These are phyloP conservation scores for Pelargonium fulgidum DNA, from an alignment of 441 rosid species.

Conservation along the genomic window DNA sequence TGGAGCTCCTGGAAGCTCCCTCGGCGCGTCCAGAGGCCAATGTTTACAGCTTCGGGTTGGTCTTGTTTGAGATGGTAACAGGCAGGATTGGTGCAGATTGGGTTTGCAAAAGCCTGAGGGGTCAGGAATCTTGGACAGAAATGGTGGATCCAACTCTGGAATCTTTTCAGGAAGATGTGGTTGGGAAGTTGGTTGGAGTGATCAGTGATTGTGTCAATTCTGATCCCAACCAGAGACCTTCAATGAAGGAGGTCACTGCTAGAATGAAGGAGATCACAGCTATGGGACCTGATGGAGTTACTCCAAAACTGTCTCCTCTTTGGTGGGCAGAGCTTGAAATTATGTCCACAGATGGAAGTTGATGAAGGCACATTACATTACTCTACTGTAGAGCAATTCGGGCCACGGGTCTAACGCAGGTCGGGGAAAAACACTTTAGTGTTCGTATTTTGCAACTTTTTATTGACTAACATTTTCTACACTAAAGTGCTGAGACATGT, in stretches of 20 bases:
- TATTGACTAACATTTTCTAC: no score
- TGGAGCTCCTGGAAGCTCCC: conserved; percentile 37
- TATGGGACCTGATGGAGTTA: conserved; percentile 65
- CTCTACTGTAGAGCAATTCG: no score
- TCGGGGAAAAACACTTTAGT: no score
- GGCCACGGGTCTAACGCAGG: no score
- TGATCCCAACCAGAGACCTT: conserved; percentile 48
- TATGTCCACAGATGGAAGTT: conserved; percentile 46
- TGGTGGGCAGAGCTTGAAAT: conserved; percentile 99
- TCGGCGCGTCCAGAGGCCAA: conserved; percentile 39
- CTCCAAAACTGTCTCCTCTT: conserved; percentile 69
- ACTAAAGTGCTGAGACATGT: no score
- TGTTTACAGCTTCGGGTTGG: conserved; percentile 54
- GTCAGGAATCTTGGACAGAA: conserved; percentile 31
- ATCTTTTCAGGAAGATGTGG: conserved; percentile 44
- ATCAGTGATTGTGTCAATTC: conserved; percentile 58
- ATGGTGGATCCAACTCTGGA: conserved; percentile 61
- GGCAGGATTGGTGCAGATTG: conserved; percentile 55
- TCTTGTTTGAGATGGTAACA: conserved; percentile 65
- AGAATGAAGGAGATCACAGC: conserved; percentile 62
- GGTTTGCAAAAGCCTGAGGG: conserved; percentile 30
- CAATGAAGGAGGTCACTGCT: conserved; percentile 47
- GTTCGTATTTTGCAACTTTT: no score
- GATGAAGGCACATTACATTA: conserved; percentile 14
- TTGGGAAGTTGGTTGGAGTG: conserved; percentile 52